Evolutionary conservation across 306 rosid genomes (phyloP).

Genomic region (Pterocarpus macrocarpus): DNA sequence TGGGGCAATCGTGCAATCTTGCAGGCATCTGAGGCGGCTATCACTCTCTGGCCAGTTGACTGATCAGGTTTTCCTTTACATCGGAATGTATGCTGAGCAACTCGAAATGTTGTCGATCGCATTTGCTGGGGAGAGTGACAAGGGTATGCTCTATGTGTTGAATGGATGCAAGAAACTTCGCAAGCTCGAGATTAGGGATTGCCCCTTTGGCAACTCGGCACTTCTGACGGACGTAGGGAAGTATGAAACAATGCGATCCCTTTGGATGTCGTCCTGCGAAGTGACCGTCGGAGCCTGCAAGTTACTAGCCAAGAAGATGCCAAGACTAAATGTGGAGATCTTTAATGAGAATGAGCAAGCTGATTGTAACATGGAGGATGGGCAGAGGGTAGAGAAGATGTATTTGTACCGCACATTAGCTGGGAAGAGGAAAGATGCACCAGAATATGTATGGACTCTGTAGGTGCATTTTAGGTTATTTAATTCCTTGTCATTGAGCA

Average conservation of each 20-base stretch:
- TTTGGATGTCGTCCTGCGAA: constrained; percentile 98
- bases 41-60: constrained; percentile 83
- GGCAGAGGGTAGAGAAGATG: constrained; percentile 79
- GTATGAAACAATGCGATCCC: constrained; percentile 99
- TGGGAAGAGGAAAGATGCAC: constrained; percentile 86
- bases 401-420: constrained; percentile 83
- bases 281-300: constrained; percentile 89
- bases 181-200: constrained; percentile 89
- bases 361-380: constrained; percentile 57
- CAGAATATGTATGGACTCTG: constrained; percentile 85
- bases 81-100: constrained; percentile 91
- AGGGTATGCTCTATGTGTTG: constrained; percentile 89
- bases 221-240: constrained; percentile 91
- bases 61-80: constrained; percentile 82
- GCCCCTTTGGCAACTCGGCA: constrained; percentile 87
- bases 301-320: constrained; percentile 78
- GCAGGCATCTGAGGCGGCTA: constrained; percentile 78
- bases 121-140: constrained; percentile 89
- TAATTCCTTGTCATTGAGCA: constrained; percentile 46
- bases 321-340: constrained; percentile 87
- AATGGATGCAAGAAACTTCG: constrained; percentile 96
- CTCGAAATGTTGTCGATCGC: constrained; percentile 93
- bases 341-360: constrained; percentile 68
- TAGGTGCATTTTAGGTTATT: constrained; percentile 60
- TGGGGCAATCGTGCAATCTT: constrained; percentile 94